Percentiles rank a stretch among this genome's conserved stretches.
phyloP scores from a whole-genome alignment of 2,329 filamentous ascomycete genomes.

The Colletotrichum sidae region DNA sequence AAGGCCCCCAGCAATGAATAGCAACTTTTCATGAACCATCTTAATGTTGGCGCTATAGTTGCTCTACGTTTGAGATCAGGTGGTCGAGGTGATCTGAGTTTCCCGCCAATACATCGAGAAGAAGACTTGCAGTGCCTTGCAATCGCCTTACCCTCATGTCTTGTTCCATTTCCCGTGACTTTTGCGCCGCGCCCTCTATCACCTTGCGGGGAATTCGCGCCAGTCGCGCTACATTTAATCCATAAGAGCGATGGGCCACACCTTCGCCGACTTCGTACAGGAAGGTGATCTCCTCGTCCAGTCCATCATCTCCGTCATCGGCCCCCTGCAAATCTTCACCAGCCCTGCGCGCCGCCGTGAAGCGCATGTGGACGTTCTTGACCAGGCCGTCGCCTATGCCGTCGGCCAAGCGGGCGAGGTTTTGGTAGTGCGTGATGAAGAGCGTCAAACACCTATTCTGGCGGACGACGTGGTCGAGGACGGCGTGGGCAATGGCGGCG shows the following conservation, averaged over 20 bases:
- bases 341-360: conserved; percentile 61
- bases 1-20: conserved; percentile 14
- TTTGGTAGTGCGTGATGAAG: conserved; percentile 99
- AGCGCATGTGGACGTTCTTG: conserved; percentile 94
- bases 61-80: conserved; percentile 67
- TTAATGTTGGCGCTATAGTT: conserved; percentile 56
- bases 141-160: conserved; percentile 74
- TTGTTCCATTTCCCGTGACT: conserved; percentile 84
- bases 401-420: conserved; percentile 76
- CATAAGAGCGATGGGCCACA: conserved; percentile 93
- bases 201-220: conserved; percentile 83
- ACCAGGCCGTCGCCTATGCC: conserved; percentile 72
- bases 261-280: conserved; percentile 93
- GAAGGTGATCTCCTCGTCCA: conserved; percentile 88
- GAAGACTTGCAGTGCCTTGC: conserved; percentile 56
- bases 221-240: conserved; percentile 89
- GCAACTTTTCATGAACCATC: conserved; percentile 16
- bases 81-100: conserved; percentile 61
- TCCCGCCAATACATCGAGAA: conserved; percentile 55
- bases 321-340: conserved; percentile 18
- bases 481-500: conserved; percentile 93
- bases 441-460: conserved; percentile 82
- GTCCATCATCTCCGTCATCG: conserved; percentile 47
- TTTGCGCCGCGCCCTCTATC: conserved; percentile 81
- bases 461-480: conserved; percentile 85